These are phyloP conservation scores for Chlorella vulgaris DNA, from an alignment of 139 green algal genomes.

Conservation along the genomic window DNA sequence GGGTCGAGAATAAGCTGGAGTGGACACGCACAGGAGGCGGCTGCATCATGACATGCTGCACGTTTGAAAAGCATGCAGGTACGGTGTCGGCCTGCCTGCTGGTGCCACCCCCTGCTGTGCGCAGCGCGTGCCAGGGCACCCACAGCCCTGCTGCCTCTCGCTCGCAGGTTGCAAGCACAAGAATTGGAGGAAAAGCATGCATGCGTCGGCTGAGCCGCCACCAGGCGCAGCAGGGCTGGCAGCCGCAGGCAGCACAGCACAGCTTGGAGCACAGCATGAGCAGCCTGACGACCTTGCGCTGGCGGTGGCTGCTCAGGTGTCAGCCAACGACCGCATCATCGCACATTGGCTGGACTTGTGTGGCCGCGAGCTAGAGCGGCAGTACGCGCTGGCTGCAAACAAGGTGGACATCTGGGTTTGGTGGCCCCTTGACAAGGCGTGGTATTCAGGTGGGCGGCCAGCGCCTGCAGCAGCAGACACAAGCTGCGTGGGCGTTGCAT, in stretches of 20 bases:
- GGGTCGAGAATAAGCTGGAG: too few relatives aligned
- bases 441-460: not conserved
- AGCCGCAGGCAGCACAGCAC: not conserved
- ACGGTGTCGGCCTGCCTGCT: not conserved
- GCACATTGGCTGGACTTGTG: not conserved
- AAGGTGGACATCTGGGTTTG: constrained; percentile 2
- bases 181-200: constrained; percentile 1
- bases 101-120: not conserved
- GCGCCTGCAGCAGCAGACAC: not conserved
- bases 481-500: not conserved
- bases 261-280: not conserved
- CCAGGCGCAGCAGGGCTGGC: not conserved
- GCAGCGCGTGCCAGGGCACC: too few relatives aligned
- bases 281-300: not conserved
- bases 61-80: constrained; percentile 11
- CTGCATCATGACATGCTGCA: not conserved
- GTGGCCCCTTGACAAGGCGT: not conserved
- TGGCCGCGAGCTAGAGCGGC: not conserved
- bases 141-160: too few relatives aligned
- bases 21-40: not conserved
- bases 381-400: not conserved
- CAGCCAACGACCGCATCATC: not conserved
- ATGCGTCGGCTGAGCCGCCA: not conserved
- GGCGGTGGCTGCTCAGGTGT: not conserved
- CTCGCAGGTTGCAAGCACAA: not conserved